Evolutionary conservation across 2,329 filamentous ascomycete species (phyloP).

Genomic region (Clonostachys chloroleuca): DNA sequence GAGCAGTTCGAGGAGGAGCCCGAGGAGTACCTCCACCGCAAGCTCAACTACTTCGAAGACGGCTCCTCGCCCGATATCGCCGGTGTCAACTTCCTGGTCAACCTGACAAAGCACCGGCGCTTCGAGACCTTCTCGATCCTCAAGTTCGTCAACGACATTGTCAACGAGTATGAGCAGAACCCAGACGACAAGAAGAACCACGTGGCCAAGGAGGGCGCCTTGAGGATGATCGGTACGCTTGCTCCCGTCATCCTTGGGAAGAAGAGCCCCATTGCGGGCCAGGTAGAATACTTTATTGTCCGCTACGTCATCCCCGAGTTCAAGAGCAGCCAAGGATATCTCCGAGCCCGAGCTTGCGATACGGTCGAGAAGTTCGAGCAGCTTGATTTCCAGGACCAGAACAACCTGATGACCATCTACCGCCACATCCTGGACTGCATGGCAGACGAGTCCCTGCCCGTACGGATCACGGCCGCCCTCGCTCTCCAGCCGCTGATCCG

Average conservation of each 20-base stretch:
- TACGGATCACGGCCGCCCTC: constrained; percentile 89
- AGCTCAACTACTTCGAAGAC: constrained; percentile 97
- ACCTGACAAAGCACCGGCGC: constrained; percentile 87
- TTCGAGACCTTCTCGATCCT: constrained; percentile 96
- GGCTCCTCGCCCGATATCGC: constrained; percentile 92
- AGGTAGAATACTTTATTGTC: constrained; percentile 98
- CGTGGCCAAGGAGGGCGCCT: constrained; percentile 89
- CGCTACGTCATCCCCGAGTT: constrained; percentile 98
- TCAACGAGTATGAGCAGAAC: constrained; percentile 85
- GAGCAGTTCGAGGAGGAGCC: constrained; percentile 93
- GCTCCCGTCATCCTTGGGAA: constrained; percentile 93
- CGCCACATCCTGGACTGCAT: constrained; percentile 95
- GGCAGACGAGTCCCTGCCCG: constrained; percentile 88
- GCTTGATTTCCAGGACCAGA: constrained; percentile 92
- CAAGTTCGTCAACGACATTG: constrained; percentile 90
- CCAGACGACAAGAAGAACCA: constrained; percentile 89
- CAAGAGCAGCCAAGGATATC: constrained; percentile 83
- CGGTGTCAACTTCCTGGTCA: constrained; percentile 93
- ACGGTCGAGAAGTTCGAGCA: constrained; percentile 98
- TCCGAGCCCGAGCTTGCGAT: constrained; percentile 92
- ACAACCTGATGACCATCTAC: constrained; percentile 95
- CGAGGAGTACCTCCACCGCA: constrained; percentile 93
- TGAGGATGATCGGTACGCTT: constrained; percentile 95
- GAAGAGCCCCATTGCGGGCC: constrained; percentile 96
- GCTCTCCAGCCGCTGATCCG: constrained; percentile 93